Percentiles rank a stretch among this genome's conserved stretches.
These are phyloP conservation scores for Curvularia verruculosa DNA, from an alignment of 2,329 filamentous ascomycete genomes.

Conservation along the genomic window DNA sequence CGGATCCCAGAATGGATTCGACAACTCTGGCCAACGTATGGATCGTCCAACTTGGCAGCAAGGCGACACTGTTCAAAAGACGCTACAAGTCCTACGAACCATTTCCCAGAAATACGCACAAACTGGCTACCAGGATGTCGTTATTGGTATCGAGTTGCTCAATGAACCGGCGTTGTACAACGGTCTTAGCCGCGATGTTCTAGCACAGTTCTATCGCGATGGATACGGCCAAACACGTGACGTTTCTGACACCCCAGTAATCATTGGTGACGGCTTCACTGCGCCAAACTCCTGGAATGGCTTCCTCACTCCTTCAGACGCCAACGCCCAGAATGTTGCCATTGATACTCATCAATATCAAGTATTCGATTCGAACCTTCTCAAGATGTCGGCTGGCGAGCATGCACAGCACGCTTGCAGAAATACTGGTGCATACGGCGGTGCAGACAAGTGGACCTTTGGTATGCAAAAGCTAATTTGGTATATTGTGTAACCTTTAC, in stretches of 20 bases:
- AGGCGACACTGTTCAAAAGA: conserved; percentile 57
- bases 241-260: conserved; percentile 57
- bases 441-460: conserved; percentile 65
- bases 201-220: conserved; percentile 63
- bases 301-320: conserved; percentile 60
- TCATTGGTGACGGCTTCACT: conserved; percentile 65
- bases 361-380: conserved; percentile 61
- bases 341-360: conserved; percentile 75
- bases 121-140: conserved; percentile 61
- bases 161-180: conserved; percentile 60
- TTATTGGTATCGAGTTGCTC: conserved; percentile 63
- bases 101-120: conserved; percentile 65
- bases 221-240: conserved; percentile 57
- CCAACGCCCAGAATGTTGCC: conserved; percentile 60
- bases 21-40: conserved; percentile 63
- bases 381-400: conserved; percentile 57
- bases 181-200: conserved; percentile 53
- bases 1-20: conserved; percentile 65
- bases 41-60: conserved; percentile 53
- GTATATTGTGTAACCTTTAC: neutral
- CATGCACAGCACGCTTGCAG: conserved; percentile 65
- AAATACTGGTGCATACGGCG: conserved; percentile 56
- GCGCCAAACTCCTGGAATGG: conserved; percentile 65
- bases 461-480: conserved; percentile 9
- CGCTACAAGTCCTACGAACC: conserved; percentile 62